These are phyloP conservation scores for Xylariales sp. DNA, from an alignment of 2,329 filamentous ascomycete genomes.

Conservation along the genomic window DNA sequence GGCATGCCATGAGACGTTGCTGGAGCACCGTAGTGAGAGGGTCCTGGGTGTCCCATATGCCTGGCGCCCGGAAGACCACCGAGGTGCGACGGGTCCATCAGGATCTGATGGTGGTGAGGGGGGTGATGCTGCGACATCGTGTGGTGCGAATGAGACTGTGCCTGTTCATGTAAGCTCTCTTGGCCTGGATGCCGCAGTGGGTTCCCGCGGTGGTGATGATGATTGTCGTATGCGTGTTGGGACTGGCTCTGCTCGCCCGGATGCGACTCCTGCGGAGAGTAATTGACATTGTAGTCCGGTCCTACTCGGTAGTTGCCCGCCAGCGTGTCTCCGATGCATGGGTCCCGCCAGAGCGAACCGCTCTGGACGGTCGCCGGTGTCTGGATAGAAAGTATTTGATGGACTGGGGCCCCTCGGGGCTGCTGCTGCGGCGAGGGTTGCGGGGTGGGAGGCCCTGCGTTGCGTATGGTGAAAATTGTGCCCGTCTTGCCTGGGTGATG, in stretches of 20 bases:
- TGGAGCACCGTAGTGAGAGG: slow-evolving; percentile 47
- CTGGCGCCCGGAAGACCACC: slow-evolving; percentile 42
- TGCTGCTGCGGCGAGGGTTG: slow-evolving; percentile 33
- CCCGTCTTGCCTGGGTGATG: slow-evolving; percentile 24
- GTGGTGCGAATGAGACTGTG: slow-evolving; percentile 32
- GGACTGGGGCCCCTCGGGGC: slow-evolving; percentile 50
- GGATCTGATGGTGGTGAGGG: slow-evolving; percentile 47
- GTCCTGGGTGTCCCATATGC: slow-evolving; percentile 46
- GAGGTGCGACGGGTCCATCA: slow-evolving; percentile 54
- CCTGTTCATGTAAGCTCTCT: slow-evolving; percentile 42
- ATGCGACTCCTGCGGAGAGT: slow-evolving; percentile 64
- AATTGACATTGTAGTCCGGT: slow-evolving; percentile 69
- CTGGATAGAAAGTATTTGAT: slow-evolving; percentile 57
- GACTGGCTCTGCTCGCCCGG: slow-evolving; percentile 60
- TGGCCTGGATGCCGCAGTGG: slow-evolving; percentile 45
- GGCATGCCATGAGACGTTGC: slow-evolving; percentile 43
- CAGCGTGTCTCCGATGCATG: slow-evolving; percentile 68
- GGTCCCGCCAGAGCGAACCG: slow-evolving; percentile 72
- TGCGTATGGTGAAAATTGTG: slow-evolving; percentile 26
- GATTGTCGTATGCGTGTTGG: slow-evolving; percentile 57
- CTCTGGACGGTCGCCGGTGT: slow-evolving; percentile 67
- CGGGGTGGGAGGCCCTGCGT: slow-evolving; percentile 23
- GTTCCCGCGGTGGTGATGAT: slow-evolving; percentile 35
- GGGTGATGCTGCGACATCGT: slow-evolving; percentile 41
- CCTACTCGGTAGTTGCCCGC: slow-evolving; percentile 69